These are phyloP conservation scores for Mrakia frigida DNA, from an alignment of 768 basidiomycete genomes.

Conservation along the genomic window DNA sequence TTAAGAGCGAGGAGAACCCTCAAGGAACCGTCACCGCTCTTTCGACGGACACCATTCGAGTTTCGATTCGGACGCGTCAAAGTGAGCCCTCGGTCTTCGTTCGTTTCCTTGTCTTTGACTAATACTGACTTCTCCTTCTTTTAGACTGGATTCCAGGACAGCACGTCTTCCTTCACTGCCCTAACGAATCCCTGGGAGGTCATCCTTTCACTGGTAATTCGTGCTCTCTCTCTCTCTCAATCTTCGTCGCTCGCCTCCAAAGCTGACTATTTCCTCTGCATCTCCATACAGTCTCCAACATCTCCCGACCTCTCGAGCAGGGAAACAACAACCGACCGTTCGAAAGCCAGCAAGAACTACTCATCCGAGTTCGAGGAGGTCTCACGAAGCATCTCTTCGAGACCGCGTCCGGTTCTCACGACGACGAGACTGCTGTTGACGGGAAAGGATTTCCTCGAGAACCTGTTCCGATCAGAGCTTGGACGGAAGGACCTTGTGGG, in stretches of 20 bases:
- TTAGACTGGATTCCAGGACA: conserved; percentile 30
- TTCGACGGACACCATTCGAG: conserved; percentile 26
- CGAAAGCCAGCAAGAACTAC: conserved; percentile 30
- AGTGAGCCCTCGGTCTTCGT: background rate
- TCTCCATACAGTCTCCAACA: conserved; percentile 31
- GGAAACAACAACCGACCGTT: conserved; percentile 24
- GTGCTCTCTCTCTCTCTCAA: background rate
- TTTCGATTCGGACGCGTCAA: conserved; percentile 28
- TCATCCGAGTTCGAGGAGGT: conserved; percentile 32
- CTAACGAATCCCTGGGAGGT: conserved; percentile 26
- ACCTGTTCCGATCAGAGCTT: conserved; percentile 29
- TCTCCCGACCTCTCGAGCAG: conserved; percentile 26
- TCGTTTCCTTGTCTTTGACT: background rate
- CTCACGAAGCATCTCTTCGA: conserved; percentile 29
- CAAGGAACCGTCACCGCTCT: conserved; percentile 20
- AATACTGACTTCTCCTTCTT: background rate
- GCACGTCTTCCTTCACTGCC: conserved; percentile 33
- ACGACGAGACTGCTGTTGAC: conserved; percentile 16
- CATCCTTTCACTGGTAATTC: conserved; percentile 31
- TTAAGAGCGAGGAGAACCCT: conserved; percentile 22
- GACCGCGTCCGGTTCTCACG: conserved; percentile 2
- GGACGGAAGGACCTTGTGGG: conserved; percentile 34
- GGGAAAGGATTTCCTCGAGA: background rate
- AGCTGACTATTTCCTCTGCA: background rate
- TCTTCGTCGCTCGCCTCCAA: background rate